Base-by-base conservation (phyloP, 345 rosid genomes). In the Linum usitatissimum region DNA sequence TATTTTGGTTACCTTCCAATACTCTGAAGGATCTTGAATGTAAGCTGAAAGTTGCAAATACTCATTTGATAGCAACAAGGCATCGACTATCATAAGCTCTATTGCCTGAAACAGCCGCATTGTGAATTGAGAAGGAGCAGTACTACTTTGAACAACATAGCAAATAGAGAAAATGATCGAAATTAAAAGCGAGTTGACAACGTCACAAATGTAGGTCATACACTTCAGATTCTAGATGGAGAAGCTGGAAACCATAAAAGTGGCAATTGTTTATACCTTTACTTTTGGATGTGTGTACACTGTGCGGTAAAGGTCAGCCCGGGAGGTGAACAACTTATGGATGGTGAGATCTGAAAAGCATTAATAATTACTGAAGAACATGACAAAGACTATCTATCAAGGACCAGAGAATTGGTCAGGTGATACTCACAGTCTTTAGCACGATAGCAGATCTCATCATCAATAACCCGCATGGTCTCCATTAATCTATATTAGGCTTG, bases 1-100 rank as follows among this genome's bases (percentile, higher is more conserved):
- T n/a, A n/a, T n/a, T n/a, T n/a, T n/a, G n/a, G n/a, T n/a, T n/a
- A 90, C 98, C 98, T 89, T 89, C 98, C 91, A 92, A 77, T 85
- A 89, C 77, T 84, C 80, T 70, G 83, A 65, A 61, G 98, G 93
- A 67, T 92, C 88, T 48, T 78, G 66, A 80, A 89, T 70, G 79
- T 64, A 60, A 42, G 89, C 73, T 49, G 95, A 78, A 64, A 92
- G 80, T 70, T 74, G 81, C 66, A 92, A 66, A 73, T 68, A 77
- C 71, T 66, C 72, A 67, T 92, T 79, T 66, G 96, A 93, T 74
- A 84, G 77, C 74, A 85, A 73, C 79, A 92, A 67, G 30, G 96
- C 96, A 82, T 92, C 98, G 61, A 81, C 93, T 54, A 87, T 53
- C 98, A 92, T 92, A 65, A 85, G 93, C 79, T 87, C 96, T 66